Evolutionary conservation across 1,284 basidiomycete species (phyloP).

Genomic region (Clitocybe nebularis): DNA sequence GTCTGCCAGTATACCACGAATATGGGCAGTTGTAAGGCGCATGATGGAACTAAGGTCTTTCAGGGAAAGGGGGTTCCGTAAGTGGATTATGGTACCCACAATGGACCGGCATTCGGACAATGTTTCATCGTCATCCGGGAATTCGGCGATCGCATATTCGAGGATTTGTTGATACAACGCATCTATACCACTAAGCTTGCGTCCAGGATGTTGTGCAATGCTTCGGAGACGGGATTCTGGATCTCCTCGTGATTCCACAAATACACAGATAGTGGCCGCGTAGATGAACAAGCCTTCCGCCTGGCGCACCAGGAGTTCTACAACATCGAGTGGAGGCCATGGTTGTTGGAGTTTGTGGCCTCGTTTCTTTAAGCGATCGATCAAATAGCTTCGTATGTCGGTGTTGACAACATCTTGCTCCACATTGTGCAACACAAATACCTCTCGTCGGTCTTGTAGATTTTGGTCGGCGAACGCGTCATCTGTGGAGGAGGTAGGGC

Average conservation of each 20-base stretch:
- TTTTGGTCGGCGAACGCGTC: slow-evolving; percentile 8
- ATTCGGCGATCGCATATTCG: slow-evolving; percentile 1
- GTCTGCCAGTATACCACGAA: slow-evolving; percentile 5
- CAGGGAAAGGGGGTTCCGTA: slow-evolving; percentile 9
- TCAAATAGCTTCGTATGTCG: slow-evolving; percentile 9
- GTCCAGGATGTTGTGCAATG: slow-evolving; percentile 5
- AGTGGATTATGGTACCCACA: slow-evolving; percentile 9
- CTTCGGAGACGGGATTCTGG: slow-evolving; percentile 6
- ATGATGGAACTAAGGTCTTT: slow-evolving; percentile 7
- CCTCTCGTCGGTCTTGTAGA: neutral
- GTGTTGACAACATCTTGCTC: slow-evolving; percentile 5
- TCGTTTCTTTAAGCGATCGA: slow-evolving; percentile 1
- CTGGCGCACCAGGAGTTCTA: slow-evolving; percentile 10
- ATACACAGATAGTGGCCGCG: slow-evolving; percentile 12
- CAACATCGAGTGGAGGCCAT: slow-evolving; percentile 10
- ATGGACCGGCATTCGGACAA: slow-evolving; percentile 4
- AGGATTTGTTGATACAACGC: slow-evolving; percentile 9
- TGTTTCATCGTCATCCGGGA: slow-evolving; percentile 2
- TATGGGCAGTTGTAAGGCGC: neutral
- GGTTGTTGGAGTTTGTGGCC: slow-evolving; percentile 2
- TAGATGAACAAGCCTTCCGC: slow-evolving; percentile 11
- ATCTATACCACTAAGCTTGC: slow-evolving; percentile 7
- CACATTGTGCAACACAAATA: slow-evolving; percentile 11
- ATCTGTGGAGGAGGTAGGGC: slow-evolving; percentile 8
- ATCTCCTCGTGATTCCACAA: slow-evolving; percentile 7